These are phyloP conservation scores for Verticillium longisporum DNA, from an alignment of 2,329 filamentous ascomycete species.

Conservation along the genomic window DNA sequence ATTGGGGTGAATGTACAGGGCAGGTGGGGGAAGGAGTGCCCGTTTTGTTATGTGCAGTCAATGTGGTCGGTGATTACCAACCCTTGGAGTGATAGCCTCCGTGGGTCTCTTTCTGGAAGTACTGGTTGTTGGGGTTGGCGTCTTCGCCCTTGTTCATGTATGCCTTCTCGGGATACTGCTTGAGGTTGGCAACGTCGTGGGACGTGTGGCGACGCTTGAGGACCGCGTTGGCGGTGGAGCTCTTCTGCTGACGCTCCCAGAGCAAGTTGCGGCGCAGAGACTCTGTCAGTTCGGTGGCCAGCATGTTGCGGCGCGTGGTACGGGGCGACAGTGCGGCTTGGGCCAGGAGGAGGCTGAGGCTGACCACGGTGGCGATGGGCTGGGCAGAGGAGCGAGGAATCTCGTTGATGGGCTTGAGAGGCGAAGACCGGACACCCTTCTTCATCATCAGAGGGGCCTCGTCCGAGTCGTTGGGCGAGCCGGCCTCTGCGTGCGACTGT, in stretches of 20 bases:
- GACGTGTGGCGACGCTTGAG: slow-evolving; percentile 87
- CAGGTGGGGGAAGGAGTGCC: background rate
- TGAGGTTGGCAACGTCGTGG: slow-evolving; percentile 82
- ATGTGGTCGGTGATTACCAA: slow-evolving; percentile 49
- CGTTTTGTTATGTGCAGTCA: slow-evolving; percentile 9
- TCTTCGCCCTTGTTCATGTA: slow-evolving; percentile 54
- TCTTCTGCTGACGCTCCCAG: slow-evolving; percentile 94
- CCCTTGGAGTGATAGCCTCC: slow-evolving; percentile 80
- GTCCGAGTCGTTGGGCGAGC: slow-evolving; percentile 52
- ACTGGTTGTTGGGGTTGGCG: slow-evolving; percentile 69
- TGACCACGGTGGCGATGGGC: slow-evolving; percentile 68
- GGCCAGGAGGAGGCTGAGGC: slow-evolving; percentile 48
- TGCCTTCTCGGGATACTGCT: slow-evolving; percentile 66
- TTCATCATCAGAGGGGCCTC: slow-evolving; percentile 60
- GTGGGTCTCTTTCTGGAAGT: slow-evolving; percentile 71
- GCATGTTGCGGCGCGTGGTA: slow-evolving; percentile 91
- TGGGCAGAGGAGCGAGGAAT: slow-evolving; percentile 62
- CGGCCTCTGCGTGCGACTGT: slow-evolving; percentile 32
- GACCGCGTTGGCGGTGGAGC: slow-evolving; percentile 78
- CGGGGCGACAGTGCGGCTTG: slow-evolving; percentile 80
- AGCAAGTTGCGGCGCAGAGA: slow-evolving; percentile 86
- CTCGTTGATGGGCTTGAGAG: slow-evolving; percentile 50
- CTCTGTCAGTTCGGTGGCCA: slow-evolving; percentile 88
- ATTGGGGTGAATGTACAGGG: slow-evolving; percentile 8
- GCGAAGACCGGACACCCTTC: slow-evolving; percentile 43